phyloP scores from a whole-genome alignment of 2,329 filamentous ascomycete species.

The Colletotrichum limetticola region DNA sequence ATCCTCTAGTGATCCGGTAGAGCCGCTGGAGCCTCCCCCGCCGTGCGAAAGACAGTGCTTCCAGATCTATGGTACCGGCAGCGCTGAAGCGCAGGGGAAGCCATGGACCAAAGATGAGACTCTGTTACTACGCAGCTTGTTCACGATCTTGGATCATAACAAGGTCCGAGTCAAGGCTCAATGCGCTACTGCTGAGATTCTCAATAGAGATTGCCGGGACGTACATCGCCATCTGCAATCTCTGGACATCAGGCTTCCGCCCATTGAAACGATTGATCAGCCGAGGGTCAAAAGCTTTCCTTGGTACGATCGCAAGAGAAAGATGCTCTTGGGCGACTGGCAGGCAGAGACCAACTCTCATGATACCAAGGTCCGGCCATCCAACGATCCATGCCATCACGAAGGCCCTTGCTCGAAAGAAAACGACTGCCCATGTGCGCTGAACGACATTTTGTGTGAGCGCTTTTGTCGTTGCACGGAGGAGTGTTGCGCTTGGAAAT shows the following conservation, averaged over 20 bases:
- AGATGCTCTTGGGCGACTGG: slow-evolving; percentile 65
- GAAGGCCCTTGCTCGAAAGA: slow-evolving; percentile 71
- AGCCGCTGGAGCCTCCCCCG: slow-evolving; percentile 29
- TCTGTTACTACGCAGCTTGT: slow-evolving; percentile 58
- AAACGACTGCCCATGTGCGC: slow-evolving; percentile 71
- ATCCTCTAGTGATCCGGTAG: slow-evolving; percentile 13
- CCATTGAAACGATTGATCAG: slow-evolving; percentile 38
- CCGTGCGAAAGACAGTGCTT: slow-evolving; percentile 58
- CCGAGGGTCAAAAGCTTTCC: slow-evolving; percentile 56
- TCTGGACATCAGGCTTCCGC: slow-evolving; percentile 48
- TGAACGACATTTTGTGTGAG: slow-evolving; percentile 73
- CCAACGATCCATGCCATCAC: slow-evolving; percentile 75
- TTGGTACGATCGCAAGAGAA: slow-evolving; percentile 68
- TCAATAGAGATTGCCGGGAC: slow-evolving; percentile 64
- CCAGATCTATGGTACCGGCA: slow-evolving; percentile 38
- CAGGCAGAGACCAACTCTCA: slow-evolving; percentile 65
- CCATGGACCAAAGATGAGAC: slow-evolving; percentile 62
- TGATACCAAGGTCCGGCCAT: slow-evolving; percentile 65
- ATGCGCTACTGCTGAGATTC: slow-evolving; percentile 61
- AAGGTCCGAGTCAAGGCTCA: slow-evolving; percentile 53
- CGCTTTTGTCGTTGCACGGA: slow-evolving; percentile 75
- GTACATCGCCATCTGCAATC: slow-evolving; percentile 57
- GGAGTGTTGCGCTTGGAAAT: slow-evolving; percentile 69
- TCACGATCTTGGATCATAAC: slow-evolving; percentile 54
- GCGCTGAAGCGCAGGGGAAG: slow-evolving; percentile 19